phyloP scores from a whole-genome alignment of 106 monocot genomes.

The Platanthera zijinensis region DNA sequence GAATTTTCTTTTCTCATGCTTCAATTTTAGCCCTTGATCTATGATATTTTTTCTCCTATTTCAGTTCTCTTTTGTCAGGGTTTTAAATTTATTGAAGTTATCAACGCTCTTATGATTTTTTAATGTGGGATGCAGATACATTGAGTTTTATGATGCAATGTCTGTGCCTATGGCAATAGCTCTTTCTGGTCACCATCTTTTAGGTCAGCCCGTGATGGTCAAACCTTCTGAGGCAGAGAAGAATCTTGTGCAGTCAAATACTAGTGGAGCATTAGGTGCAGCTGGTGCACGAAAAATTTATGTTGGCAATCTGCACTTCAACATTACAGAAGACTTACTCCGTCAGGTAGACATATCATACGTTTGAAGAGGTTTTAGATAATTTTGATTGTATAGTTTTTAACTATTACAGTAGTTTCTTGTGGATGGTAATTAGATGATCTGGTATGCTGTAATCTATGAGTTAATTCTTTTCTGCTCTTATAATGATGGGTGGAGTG shows the following conservation, averaged over 20 bases:
- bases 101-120: neutral
- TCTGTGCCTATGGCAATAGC: conserved; percentile 63
- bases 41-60: neutral
- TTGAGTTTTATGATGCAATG: conserved; percentile 85
- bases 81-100: no score
- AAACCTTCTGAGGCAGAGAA: conserved; percentile 94
- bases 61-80: neutral
- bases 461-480: neutral
- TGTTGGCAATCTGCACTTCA: conserved; percentile 80
- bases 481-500: neutral
- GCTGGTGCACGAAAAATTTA: conserved; percentile 66
- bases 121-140: conserved; percentile 34
- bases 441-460: neutral
- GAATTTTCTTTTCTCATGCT: neutral
- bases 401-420: no score
- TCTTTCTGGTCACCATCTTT: conserved; percentile 59
- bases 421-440: neutral
- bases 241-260: conserved; percentile 71
- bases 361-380: no score
- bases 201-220: conserved; percentile 90
- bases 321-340: conserved; percentile 72
- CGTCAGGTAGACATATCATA: conserved; percentile 34
- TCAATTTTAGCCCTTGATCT: neutral
- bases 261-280: conserved; percentile 20
- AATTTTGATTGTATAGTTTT: no score